Base-by-base conservation (phyloP, 441 rosid genomes). In the Croton setiger region DNA sequence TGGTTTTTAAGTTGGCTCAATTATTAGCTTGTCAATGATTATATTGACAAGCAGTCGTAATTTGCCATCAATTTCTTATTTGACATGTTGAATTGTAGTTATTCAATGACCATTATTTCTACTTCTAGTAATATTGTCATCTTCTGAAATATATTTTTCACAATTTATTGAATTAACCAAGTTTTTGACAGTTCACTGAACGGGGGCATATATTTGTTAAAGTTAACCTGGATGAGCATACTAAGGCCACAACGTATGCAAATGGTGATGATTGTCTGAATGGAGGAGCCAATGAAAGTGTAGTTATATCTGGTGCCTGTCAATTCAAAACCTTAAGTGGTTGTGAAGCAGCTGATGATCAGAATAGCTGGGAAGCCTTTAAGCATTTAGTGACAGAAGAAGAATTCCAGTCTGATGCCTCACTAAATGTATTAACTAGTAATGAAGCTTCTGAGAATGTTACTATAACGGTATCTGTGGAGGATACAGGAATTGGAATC, bases 401-500 rank as follows among this genome's bases (percentile, higher is more conserved):
- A 70, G 83, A 74, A 48, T 69, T 69, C 36, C 71, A 31, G 58
- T 55, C 66, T 12, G 71, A 74, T 65, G 86, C 66, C 45, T 76
- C 84, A 63, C 18, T 71, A 37, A 72, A 78, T 13, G 73, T 78
- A 68, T 67, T 70, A 47, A 75, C 72, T 35, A 56, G 59, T 61
- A 67, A 76, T 2, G 86, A 70, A 52, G 80, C 72, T 63, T 83
- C 88, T 3, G 80, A 79, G 55, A 81, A 65, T 51, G 84, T 88
- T 33, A 81, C 89, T 47, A 77, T 95, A 69, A 78, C 88, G 83
- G 91, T 90, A 23, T 83, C 86, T 10, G 94, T 95, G 65, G 99
- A 95, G 82, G 99, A 95, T 84, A 95, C 98, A 0, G 99, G 99
- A 37, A 87, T 90, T 1, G 99, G 99, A 23, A 92, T 95, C 71